A percentile compares a stretch with the other conserved stretches of the same genome.
phyloP scores from a whole-genome alignment of 1,284 basidiomycete genomes.

The Leccinum griseonigrum region DNA sequence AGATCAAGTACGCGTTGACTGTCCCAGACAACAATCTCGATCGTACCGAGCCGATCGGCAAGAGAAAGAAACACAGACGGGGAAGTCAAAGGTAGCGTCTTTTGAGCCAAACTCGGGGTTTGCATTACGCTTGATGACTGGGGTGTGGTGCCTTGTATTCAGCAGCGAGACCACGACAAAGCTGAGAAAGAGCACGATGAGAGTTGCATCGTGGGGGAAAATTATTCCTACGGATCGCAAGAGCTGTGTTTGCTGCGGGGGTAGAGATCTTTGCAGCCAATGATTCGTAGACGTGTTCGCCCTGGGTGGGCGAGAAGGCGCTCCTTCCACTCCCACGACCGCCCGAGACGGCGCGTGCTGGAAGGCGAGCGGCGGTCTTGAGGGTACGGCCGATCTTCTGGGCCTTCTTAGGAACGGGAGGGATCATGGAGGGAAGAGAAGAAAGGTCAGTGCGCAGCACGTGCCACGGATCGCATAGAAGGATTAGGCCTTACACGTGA shows the following conservation, averaged over 20 bases:
- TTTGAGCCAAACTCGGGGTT: slow-evolving; percentile 72
- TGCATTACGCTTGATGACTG: slow-evolving; percentile 77
- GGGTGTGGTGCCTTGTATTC: slow-evolving; percentile 67
- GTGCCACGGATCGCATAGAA: neutral
- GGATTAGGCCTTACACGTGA: too few species aligned
- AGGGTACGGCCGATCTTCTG: slow-evolving; percentile 48
- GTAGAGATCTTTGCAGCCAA: slow-evolving; percentile 59
- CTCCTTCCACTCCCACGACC: slow-evolving; percentile 39
- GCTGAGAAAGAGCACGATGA: slow-evolving; percentile 36
- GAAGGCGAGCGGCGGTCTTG: slow-evolving; percentile 46
- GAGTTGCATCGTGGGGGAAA: neutral
- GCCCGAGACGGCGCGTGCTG: slow-evolving; percentile 40
- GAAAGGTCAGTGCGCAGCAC: slow-evolving; percentile 10
- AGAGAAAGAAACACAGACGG: slow-evolving; percentile 75
- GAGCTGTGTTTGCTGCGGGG: slow-evolving; percentile 63
- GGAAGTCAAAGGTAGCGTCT: slow-evolving; percentile 85
- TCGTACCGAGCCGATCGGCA: slow-evolving; percentile 67
- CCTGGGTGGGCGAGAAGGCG: slow-evolving; percentile 49
- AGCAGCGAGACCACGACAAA: slow-evolving; percentile 74
- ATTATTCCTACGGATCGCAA: slow-evolving; percentile 67
- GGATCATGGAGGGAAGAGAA: slow-evolving; percentile 25
- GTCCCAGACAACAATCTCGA: slow-evolving; percentile 93
- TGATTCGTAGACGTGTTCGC: slow-evolving; percentile 64
- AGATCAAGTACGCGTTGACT: slow-evolving; percentile 37
- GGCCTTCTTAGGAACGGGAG: slow-evolving; percentile 40